A percentile compares a stretch with the other conserved stretches of the same genome.
Conservation (phyloP, 495 filamentous ascomycete genomes). For the Aspergillus sclerotioniger region DNA sequence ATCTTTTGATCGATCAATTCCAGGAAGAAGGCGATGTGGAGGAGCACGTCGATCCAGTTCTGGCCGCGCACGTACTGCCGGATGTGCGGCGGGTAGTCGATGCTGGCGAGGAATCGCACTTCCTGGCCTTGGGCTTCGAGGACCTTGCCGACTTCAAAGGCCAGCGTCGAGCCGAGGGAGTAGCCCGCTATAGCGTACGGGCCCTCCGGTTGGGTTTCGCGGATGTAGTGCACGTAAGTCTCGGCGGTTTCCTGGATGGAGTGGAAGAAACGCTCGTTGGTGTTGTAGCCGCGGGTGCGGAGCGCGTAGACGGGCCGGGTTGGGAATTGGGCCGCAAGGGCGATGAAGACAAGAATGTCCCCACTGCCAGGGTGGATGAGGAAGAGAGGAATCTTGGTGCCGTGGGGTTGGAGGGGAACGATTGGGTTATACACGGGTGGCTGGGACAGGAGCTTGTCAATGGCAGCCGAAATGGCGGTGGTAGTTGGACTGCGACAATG, state of each 20-base stretch:
- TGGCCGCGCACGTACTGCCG: constrained; percentile 50
- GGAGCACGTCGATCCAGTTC: constrained; percentile 42
- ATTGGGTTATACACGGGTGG: constrained; percentile 44
- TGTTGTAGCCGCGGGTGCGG: constrained; percentile 52
- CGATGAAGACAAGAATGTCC: constrained; percentile 56
- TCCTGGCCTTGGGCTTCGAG: constrained; percentile 35
- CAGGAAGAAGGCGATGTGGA: constrained; percentile 51
- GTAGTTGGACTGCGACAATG: too few species aligned
- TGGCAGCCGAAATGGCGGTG: background rate
- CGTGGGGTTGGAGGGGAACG: constrained; percentile 40
- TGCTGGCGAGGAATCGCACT: constrained; percentile 29
- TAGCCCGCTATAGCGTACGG: constrained; percentile 60
- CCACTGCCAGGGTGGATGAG: constrained; percentile 58
- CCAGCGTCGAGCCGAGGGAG: constrained; percentile 50
- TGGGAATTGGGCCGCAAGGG: constrained; percentile 41
- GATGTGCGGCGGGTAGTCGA: constrained; percentile 52
- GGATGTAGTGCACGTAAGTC: constrained; percentile 46
- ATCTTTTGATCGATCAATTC: constrained; percentile 21
- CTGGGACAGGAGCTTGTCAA: constrained; percentile 26
- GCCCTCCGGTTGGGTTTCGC: constrained; percentile 45
- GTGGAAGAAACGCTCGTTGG: constrained; percentile 34
- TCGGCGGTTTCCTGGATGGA: constrained; percentile 32
- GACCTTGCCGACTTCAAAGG: constrained; percentile 53
- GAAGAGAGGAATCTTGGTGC: constrained; percentile 47
- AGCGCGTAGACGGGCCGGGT: constrained; percentile 56